Conservation (phyloP, 2,329 filamentous ascomycete species). For the Microsporum ferrugineum region DNA sequence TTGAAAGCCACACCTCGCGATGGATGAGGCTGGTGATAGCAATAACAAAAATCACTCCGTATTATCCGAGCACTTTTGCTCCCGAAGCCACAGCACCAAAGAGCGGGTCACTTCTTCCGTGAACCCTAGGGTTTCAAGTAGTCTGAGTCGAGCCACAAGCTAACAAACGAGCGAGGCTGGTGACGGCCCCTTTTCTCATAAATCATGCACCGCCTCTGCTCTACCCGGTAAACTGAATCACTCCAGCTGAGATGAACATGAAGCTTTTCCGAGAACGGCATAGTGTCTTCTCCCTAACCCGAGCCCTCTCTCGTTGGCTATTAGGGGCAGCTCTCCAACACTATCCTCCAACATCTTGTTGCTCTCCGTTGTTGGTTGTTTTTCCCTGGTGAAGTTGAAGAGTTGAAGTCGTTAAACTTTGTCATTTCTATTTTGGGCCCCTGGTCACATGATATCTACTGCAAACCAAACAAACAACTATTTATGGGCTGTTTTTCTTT, state of each 20-base stretch:
- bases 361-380: background rate
- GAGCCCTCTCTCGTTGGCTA: background rate
- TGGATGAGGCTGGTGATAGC: background rate
- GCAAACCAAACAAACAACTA: background rate
- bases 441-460: background rate
- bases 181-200: background rate
- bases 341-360: background rate
- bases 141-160: background rate
- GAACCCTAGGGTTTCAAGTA: background rate
- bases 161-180: constrained; percentile 1
- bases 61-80: background rate
- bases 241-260: background rate
- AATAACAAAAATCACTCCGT: background rate
- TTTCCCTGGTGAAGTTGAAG: background rate
- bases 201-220: background rate
- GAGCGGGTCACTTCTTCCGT: background rate
- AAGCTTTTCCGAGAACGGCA: background rate
- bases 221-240: background rate
- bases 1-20: background rate
- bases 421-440: background rate
- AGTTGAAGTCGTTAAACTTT: background rate
- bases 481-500: background rate
- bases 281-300: background rate
- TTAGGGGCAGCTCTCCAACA: background rate
- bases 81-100: background rate